Evolutionary conservation across 2,329 filamentous ascomycete species (phyloP), one percentile per base, ranked within the genome.

Genomic region (Calonectria fujianensis): DNA sequence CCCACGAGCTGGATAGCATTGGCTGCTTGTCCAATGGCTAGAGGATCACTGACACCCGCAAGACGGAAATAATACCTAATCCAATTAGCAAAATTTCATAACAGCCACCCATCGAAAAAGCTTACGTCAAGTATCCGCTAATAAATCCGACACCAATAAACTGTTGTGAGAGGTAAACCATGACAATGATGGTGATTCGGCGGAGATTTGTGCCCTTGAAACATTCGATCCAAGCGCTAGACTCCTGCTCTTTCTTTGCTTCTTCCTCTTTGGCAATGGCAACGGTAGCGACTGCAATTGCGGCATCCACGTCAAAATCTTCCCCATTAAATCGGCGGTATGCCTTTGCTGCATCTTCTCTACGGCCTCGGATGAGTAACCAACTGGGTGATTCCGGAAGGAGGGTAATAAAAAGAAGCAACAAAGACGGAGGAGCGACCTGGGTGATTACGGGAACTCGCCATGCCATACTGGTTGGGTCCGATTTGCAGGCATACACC

Each of bases 161-260:
- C 51, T 83, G 82, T 70, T 83, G 82, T 0, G 82, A 78, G 2
- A 83, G 76, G 45, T 83, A 83, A 32, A 83, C 80, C 82, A 83
- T 82, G 64, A 79, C 74, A 20, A 84, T 80, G 18, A 83, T 82
- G 18, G 78, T 74, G 13, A 81, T 83, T n/a, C 82, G 74, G 29
- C 81, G 78, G 4, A 78, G 74, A 70, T 83, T 81, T 11, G 76
- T 76, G 10, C 82, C 82, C 57, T 70, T 76, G 74, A 83, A 83
- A 35, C 80, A 83, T 24, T 83, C 80, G 10, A 82, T n/a, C 79
- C 80, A 83, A 20, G 68, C 73, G 41, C 73, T 76, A 2, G 64
- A 57, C 48, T 77, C 70, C 31, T 77, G 77, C 11, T 77, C 71
- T n/a, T 80, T 76, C 69, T 77, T 78, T 3, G 73, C 75, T 50